These are phyloP conservation scores for Cynara cardunculus DNA, from an alignment of 129 eudicot genomes.

Conservation along the genomic window DNA sequence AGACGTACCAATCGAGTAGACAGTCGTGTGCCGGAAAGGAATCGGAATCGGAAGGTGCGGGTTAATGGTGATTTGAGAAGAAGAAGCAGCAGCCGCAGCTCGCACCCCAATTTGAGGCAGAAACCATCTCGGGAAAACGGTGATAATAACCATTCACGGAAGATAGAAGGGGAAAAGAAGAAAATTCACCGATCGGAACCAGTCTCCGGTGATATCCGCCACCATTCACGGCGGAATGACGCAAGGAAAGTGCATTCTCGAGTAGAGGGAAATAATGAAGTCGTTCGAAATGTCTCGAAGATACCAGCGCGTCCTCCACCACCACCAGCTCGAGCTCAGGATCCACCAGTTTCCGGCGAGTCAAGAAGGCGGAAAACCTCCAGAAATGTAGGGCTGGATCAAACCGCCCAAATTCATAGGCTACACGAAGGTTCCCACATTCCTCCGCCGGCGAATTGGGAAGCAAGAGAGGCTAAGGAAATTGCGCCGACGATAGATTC, in stretches of 20 bases:
- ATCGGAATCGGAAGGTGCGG: background rate
- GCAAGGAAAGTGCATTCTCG: too few species aligned
- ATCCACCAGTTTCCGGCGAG: conserved; percentile 17
- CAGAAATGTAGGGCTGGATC: conserved; percentile 14
- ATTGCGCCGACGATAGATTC: conserved; percentile 45
- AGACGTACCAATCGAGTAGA: conserved; percentile 1
- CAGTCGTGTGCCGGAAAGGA: conserved; percentile 4
- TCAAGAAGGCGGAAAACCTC: conserved; percentile 30
- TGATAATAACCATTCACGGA: background rate
- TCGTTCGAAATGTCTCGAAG: background rate
- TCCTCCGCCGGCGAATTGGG: conserved; percentile 14
- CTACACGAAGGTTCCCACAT: background rate
- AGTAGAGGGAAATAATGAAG: too few species aligned
- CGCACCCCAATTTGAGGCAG: conserved; percentile 47
- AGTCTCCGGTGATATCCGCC: background rate
- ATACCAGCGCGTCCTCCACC: background rate
- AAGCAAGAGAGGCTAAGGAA: conserved; percentile 42
- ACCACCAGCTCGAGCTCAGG: conserved; percentile 1
- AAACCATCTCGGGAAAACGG: conserved; percentile 33
- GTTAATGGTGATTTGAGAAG: conserved; percentile 36
- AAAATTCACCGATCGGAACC: background rate
- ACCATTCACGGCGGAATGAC: background rate
- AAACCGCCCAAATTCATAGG: conserved; percentile 6
- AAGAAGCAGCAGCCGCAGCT: conserved; percentile 45
- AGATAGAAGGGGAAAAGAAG: background rate